phyloP scores from a whole-genome alignment of 192 early-diverging fungal species.

The Coemansia sp. region DNA sequence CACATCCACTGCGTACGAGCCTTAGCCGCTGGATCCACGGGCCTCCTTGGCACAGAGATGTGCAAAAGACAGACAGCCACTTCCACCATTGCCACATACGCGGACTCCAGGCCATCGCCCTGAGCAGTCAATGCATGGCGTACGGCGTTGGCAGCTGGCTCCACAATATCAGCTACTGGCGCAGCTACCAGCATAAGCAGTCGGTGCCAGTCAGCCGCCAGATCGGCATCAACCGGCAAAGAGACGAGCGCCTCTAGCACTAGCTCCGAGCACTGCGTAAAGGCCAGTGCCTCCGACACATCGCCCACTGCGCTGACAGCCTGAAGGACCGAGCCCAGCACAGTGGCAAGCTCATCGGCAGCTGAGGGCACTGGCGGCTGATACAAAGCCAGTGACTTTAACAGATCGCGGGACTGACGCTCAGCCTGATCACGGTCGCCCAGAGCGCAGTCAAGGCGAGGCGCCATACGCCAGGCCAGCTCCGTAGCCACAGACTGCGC shows the following conservation, averaged over 20 bases:
- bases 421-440: constrained; percentile 3
- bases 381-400: constrained; percentile 20
- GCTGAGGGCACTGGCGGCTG: constrained; percentile 1
- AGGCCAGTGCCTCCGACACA: neutral
- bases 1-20: constrained; percentile 67
- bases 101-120: neutral
- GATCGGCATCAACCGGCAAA: neutral
- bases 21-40: constrained; percentile 83
- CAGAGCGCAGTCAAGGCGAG: constrained; percentile 22
- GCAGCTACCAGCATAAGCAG: constrained; percentile 12
- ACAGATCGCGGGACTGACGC: constrained; percentile 18
- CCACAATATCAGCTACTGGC: neutral
- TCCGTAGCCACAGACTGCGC: constrained; percentile 38
- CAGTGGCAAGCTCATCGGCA: neutral
- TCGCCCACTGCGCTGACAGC: neutral
- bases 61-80: constrained; percentile 65
- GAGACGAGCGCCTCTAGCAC: constrained; percentile 8
- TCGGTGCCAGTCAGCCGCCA: constrained; percentile 11
- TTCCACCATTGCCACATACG: constrained; percentile 19
- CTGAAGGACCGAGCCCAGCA: constrained; percentile 8
- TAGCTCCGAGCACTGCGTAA: neutral
- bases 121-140: constrained; percentile 8
- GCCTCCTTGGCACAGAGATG: constrained; percentile 76
- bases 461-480: constrained; percentile 29
- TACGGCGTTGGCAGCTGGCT: constrained; percentile 18